These are phyloP conservation scores for Epichloe hybrida DNA, from an alignment of 2,329 filamentous ascomycete species.

Conservation along the genomic window DNA sequence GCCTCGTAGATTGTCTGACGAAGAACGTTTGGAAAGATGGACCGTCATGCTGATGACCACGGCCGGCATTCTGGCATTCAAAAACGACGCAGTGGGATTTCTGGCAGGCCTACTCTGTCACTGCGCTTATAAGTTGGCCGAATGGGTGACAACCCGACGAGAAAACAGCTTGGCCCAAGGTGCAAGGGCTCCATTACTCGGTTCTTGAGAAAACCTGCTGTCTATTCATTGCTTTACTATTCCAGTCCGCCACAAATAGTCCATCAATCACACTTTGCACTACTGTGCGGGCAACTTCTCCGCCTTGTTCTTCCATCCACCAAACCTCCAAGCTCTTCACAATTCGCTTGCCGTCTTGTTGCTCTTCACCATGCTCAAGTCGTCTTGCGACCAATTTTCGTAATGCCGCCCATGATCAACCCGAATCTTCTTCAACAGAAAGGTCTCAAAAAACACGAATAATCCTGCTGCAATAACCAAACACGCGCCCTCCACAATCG, in stretches of 20 bases:
- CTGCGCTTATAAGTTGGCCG: slow-evolving; percentile 44
- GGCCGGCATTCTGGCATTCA: slow-evolving; percentile 69
- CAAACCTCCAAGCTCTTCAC: not conserved
- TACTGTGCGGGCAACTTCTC: not conserved
- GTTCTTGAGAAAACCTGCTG: slow-evolving; percentile 2
- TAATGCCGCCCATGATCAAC: slow-evolving; percentile 15
- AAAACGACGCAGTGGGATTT: slow-evolving; percentile 83
- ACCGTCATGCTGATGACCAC: slow-evolving; percentile 83
- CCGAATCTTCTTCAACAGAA: slow-evolving; percentile 19
- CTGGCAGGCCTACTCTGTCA: slow-evolving; percentile 69
- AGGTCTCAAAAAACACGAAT: slow-evolving; percentile 19
- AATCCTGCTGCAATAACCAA: slow-evolving; percentile 14
- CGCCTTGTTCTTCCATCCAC: not conserved
- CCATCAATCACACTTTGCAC: not conserved
- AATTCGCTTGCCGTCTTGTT: not conserved
- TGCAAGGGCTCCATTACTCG: slow-evolving; percentile 20
- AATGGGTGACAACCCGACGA: slow-evolving; percentile 28
- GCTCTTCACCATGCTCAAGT: not conserved
- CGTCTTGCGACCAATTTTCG: slow-evolving; percentile 5
- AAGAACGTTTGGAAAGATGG: slow-evolving; percentile 64
- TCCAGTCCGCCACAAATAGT: not conserved
- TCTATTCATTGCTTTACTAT: not conserved
- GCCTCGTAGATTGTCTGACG: slow-evolving; percentile 43
- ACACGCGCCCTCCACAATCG: slow-evolving; percentile 22
- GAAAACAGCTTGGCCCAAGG: not conserved